These are phyloP conservation scores for Colletotrichum tabaci DNA, from an alignment of 2,329 filamentous ascomycete genomes.

Conservation along the genomic window DNA sequence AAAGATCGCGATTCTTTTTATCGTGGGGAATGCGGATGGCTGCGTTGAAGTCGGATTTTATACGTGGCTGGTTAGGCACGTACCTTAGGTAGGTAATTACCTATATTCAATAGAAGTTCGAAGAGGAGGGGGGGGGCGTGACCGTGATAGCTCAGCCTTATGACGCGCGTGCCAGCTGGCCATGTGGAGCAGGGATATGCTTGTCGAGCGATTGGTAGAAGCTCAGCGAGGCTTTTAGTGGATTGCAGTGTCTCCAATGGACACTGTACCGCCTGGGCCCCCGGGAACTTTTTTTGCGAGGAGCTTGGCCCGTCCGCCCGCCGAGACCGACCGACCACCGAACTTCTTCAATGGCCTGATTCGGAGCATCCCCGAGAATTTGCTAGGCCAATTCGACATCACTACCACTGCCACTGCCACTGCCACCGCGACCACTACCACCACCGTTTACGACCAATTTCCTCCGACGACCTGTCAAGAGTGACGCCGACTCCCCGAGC, in stretches of 20 bases:
- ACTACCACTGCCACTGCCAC: not conserved
- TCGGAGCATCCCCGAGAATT: slow-evolving; percentile 34
- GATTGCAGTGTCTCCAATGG: not conserved
- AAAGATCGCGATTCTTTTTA: not conserved
- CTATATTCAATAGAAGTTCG: not conserved
- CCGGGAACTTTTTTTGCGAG: not conserved
- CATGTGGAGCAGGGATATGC: not conserved
- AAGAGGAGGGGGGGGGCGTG: not conserved
- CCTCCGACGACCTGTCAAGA: not conserved
- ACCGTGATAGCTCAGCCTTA: slow-evolving; percentile 35
- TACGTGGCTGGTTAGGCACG: not conserved
- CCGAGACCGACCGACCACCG: slow-evolving; percentile 31
- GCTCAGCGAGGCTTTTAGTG: slow-evolving; percentile 5
- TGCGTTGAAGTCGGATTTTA: slow-evolving; percentile 17
- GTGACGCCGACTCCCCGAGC: not conserved
- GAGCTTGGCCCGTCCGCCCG: slow-evolving; percentile 33
- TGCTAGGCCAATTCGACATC: not conserved
- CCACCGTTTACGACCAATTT: not conserved
- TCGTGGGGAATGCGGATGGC: not conserved
- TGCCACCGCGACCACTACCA: not conserved
- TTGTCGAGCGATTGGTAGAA: slow-evolving; percentile 25
- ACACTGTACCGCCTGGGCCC: not conserved
- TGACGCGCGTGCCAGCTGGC: slow-evolving; percentile 32
- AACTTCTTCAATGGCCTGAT: slow-evolving; percentile 32
- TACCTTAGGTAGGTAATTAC: not conserved